A percentile compares a stretch with the other conserved stretches of the same genome.
Evolutionary conservation across 192 early-diverging fungal species (phyloP).

Genomic region (Coemansia sp.): DNA sequence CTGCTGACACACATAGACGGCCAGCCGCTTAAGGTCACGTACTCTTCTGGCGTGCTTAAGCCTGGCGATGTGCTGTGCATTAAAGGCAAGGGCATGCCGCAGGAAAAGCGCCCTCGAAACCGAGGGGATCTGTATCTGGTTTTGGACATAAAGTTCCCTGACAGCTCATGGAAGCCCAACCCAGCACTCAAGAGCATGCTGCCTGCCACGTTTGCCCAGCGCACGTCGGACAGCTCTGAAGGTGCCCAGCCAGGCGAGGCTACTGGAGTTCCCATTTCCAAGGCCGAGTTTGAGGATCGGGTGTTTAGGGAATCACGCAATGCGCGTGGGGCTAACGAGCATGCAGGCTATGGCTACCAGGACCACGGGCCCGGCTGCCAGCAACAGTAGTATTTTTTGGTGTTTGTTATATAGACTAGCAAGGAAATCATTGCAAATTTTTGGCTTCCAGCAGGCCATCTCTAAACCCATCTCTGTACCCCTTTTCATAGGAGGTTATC

Average conservation of each 20-base stretch:
- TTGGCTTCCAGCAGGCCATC: constrained; percentile 20
- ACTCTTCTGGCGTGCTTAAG: constrained; percentile 77
- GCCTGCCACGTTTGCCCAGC: constrained; percentile 1
- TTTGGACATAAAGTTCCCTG: constrained; percentile 87
- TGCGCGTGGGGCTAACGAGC: constrained; percentile 1
- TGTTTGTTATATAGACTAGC: constrained; percentile 1
- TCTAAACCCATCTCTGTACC: constrained; percentile 40
- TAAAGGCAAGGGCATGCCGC: constrained; percentile 90
- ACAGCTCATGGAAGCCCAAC: constrained; percentile 27
- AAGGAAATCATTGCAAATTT: neutral
- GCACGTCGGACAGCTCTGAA: neutral
- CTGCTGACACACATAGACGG: constrained; percentile 86
- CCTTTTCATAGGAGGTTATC: constrained; percentile 12
- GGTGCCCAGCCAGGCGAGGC: constrained; percentile 5
- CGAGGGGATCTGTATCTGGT: constrained; percentile 87
- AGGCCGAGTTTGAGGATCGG: constrained; percentile 12
- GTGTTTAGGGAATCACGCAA: constrained; percentile 13
- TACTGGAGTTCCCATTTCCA: constrained; percentile 14
- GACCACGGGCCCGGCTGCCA: constrained; percentile 2
- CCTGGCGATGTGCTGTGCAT: constrained; percentile 88
- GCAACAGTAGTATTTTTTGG: constrained; percentile 8
- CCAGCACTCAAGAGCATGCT: constrained; percentile 17
- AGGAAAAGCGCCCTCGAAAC: constrained; percentile 62
- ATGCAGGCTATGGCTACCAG: constrained; percentile 4
- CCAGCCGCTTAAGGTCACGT: constrained; percentile 76